Evolutionary conservation across 2,329 filamentous ascomycete species (phyloP), one percentile per base, ranked within the genome.

Genomic region (Colletotrichum viniferum): DNA sequence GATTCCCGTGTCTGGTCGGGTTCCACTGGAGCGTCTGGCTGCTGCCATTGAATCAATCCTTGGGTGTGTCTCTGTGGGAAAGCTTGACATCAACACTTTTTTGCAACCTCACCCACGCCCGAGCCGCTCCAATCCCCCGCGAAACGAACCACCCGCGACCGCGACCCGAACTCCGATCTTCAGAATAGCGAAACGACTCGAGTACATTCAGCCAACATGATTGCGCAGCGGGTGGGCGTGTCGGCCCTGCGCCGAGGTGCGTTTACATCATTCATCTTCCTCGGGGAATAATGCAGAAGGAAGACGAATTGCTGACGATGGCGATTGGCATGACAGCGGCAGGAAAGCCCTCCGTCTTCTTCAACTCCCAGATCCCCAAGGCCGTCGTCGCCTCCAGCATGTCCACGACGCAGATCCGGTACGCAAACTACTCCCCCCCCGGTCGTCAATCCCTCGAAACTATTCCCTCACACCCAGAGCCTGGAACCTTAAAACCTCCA

Each of bases 231-330:
- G 85, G 86, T 90, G 81, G 90, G 90, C 83, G 82, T 91, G 79
- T 87, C 88, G 85, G 90, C 90, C 83, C 84, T 91, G 83, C 89
- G 90, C 83, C 88, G 90, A 89, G 88, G 90, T 91, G 83, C 80
- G 87, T 81, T 71, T 63, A 69, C 67, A 56, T 68, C 69, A 70
- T n/a, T n/a, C n/a, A n/a, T n/a, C n/a, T n/a, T n/a, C n/a, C n/a
- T n/a, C n/a, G n/a, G n/a, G n/a, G n/a, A n/a, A n/a, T n/a, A n/a
- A 24, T 24, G 3, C 24, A 24, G 24, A 24, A 38, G 28, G 18
- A 32, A 14, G 26, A 16, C 26, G 28, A 21, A 30, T 1, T 14
- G 61, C 73, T 77, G 72, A 78, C 69, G n/a, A 52, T 71, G n/a
- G 61, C n/a, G 62, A 62, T 70, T 82, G 79, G 79, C 85, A 84